A percentile compares a stretch with the other conserved stretches of the same genome.
Evolutionary conservation across 2,329 filamentous ascomycete genomes (phyloP).

Genomic region (Intubia oerlemansii): DNA sequence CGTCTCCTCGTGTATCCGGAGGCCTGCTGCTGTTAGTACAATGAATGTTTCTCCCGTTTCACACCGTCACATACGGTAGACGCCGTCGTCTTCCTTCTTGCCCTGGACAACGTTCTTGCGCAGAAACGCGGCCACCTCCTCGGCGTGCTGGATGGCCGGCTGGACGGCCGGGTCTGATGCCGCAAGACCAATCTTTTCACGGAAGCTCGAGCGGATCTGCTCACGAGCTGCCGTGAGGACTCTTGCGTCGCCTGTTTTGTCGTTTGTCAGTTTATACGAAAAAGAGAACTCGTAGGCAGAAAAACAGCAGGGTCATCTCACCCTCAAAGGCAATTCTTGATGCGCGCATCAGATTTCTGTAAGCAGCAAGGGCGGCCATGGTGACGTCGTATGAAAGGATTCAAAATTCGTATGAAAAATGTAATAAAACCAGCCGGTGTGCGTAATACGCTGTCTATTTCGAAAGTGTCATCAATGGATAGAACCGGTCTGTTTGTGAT

Average conservation of each 20-base stretch:
- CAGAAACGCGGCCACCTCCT: slow-evolving; percentile 64
- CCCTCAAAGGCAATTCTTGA: slow-evolving; percentile 68
- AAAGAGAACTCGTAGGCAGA: neutral
- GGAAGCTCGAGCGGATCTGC: slow-evolving; percentile 57
- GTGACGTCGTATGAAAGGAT: neutral
- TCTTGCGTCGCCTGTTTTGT: slow-evolving; percentile 11
- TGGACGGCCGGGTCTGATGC: slow-evolving; percentile 34
- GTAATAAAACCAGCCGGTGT: too few species aligned
- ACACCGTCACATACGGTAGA: slow-evolving; percentile 46
- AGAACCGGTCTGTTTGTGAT: too few species aligned
- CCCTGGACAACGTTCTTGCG: slow-evolving; percentile 81
- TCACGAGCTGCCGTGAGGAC: slow-evolving; percentile 48
- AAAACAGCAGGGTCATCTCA: slow-evolving; percentile 15
- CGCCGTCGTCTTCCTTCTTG: slow-evolving; percentile 23
- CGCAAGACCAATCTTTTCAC: slow-evolving; percentile 37
- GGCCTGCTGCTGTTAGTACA: slow-evolving; percentile 26
- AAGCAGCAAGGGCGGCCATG: slow-evolving; percentile 43
- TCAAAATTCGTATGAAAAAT: too few species aligned
- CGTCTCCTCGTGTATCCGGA: slow-evolving; percentile 77
- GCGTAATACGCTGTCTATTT: too few species aligned
- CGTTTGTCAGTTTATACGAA: slow-evolving; percentile 1
- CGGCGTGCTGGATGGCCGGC: slow-evolving; percentile 53
- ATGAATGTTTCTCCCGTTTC: too few species aligned
- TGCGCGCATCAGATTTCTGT: slow-evolving; percentile 63
- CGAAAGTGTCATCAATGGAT: too few species aligned